Conservation (phyloP, 2,329 filamentous ascomycete genomes). For the Aspergillus sp. region DNA sequence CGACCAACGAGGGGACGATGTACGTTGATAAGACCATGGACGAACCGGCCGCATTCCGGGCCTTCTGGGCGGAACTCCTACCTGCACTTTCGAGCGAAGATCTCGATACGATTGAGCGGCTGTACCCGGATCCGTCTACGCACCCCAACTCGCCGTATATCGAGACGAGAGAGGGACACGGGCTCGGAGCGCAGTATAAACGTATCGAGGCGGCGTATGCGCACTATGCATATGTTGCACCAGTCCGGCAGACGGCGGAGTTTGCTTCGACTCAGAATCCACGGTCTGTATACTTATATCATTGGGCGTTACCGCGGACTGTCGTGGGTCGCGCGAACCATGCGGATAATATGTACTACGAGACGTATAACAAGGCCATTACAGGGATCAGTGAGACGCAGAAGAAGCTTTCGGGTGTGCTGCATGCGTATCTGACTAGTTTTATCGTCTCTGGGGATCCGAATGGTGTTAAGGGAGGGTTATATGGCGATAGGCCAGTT, state of each 20-base stretch:
- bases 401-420: conserved; percentile 46
- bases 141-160: conserved; percentile 29
- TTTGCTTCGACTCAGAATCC: conserved; percentile 40
- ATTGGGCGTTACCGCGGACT: conserved; percentile 57
- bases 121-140: conserved; percentile 65
- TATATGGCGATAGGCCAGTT: conserved; percentile 34
- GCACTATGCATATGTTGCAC: conserved; percentile 56
- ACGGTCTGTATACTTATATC: conserved; percentile 55
- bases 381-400: conserved; percentile 45
- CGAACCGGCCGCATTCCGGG: conserved; percentile 57
- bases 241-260: conserved; percentile 52
- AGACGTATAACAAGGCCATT: conserved; percentile 46
- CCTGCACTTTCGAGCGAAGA: conserved; percentile 60
- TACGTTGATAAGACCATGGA: conserved; percentile 62
- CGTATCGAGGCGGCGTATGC: conserved; percentile 55
- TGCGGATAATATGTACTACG: conserved; percentile 55
- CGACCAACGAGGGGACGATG: conserved; percentile 69
- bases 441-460: conserved; percentile 55
- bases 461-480: conserved; percentile 38
- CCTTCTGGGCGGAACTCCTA: conserved; percentile 66
- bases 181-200: conserved; percentile 58
- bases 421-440: conserved; percentile 56
- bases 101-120: conserved; percentile 57
- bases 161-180: conserved; percentile 25
- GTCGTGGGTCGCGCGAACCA: conserved; percentile 53